These are phyloP conservation scores for Nicotiana noctiflora DNA, from an alignment of 257 asterid genomes.

Conservation along the genomic window DNA sequence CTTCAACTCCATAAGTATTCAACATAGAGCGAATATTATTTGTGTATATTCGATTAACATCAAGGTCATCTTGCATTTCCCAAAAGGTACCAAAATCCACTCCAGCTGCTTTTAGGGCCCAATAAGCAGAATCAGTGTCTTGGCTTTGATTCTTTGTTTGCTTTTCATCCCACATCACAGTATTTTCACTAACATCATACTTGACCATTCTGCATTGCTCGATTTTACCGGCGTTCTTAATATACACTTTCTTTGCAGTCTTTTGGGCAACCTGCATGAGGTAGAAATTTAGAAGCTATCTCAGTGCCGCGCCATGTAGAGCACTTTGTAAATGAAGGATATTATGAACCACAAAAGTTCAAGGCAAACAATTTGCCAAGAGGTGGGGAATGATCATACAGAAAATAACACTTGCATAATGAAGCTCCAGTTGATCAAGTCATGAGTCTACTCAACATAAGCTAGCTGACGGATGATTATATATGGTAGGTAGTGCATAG, in stretches of 20 bases:
- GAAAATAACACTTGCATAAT: background rate
- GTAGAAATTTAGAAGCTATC: background rate
- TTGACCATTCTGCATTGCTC: slow-evolving; percentile 69
- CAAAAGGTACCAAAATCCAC: slow-evolving; percentile 61
- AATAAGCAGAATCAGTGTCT: slow-evolving; percentile 24
- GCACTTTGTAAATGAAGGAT: background rate
- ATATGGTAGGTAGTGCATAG: background rate
- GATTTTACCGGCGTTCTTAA: slow-evolving; percentile 62
- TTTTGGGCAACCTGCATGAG: slow-evolving; percentile 67
- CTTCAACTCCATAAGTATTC: slow-evolving; percentile 82
- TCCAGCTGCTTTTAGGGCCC: slow-evolving; percentile 93
- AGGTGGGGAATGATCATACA: background rate
- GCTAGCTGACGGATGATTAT: background rate
- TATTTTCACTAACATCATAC: slow-evolving; percentile 73
- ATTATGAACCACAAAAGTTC: background rate
- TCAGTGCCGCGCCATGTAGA: background rate
- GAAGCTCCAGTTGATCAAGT: background rate
- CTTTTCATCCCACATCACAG: slow-evolving; percentile 66
- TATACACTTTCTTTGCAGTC: slow-evolving; percentile 65
- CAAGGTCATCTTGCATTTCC: slow-evolving; percentile 73
- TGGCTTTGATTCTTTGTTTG: slow-evolving; percentile 28
- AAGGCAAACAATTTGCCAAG: background rate
- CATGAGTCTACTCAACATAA: background rate
- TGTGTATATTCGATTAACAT: slow-evolving; percentile 59
- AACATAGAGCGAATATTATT: slow-evolving; percentile 64